Evolutionary conservation across 306 rosid species (phyloP), one percentile per base, ranked within the genome.

Genomic region (Pueraria montana): DNA sequence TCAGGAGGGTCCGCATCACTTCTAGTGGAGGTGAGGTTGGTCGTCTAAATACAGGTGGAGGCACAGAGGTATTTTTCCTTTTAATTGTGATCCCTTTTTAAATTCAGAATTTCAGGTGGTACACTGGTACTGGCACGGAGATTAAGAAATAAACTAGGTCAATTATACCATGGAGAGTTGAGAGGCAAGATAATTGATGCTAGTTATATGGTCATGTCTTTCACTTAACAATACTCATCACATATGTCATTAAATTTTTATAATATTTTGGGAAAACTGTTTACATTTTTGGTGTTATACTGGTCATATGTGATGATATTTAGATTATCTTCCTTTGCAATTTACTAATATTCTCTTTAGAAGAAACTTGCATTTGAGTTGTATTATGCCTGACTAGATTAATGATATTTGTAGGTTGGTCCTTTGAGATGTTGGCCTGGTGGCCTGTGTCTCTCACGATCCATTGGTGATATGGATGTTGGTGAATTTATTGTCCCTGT

Each of bases 381-480:
- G 26, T 76, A 11, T 30, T 17, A 59, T 76, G 56, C 18, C 77
- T 85, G 17, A 85, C 71, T 52, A 49, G 72, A 21, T 72, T 78
- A 59, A 50, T 65, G 65, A 43, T 79, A 84, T 59, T 70, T 83
- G 34, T 79, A 94, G 98, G 87, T 96, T 76, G 99, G 99, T 82
- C 99, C 99, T 43, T 88, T 96, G 90, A 91, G 99, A 88, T 96
- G 99, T 88, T 96, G 99, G 99, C 99, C 99, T 1, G 99, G 99
- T 83, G 99, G 99, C 65, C 82, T 96, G 94, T 96, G 99, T 80
- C 95, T 96, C 79, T 96, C 99, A 75, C 91, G 99, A 65, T 94
- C 98, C 32, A 88, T 96, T 79, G 99, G 99, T 59, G 99, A 96
- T 86, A 81, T 90, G 97, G 99, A 96, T 80, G 89, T 96, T 48